phyloP scores from a whole-genome alignment of 352 stramenopile species.

The Bremia lactucae region DNA sequence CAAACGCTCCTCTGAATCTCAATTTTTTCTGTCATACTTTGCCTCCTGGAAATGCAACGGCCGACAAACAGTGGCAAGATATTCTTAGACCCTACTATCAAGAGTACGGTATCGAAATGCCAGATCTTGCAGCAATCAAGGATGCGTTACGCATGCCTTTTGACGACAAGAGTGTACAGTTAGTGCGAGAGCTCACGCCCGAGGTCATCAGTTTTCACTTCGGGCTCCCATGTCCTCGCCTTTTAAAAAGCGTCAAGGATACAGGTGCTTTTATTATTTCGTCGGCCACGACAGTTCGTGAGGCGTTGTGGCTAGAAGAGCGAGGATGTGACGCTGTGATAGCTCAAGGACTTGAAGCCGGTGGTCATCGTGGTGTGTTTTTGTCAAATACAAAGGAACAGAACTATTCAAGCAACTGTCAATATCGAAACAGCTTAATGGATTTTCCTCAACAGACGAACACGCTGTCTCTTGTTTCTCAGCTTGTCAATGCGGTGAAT shows the following conservation, averaged over 20 bases:
- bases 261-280: conserved; percentile 32
- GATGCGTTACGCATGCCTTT: conserved; percentile 25
- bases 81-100: conserved; percentile 28
- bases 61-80: conserved; percentile 23
- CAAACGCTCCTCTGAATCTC: conserved; percentile 33
- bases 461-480: conserved; percentile 39
- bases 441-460: conserved; percentile 20
- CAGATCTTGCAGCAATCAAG: conserved; percentile 4
- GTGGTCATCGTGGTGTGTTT: conserved; percentile 47
- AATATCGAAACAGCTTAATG: conserved; percentile 19
- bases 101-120: conserved; percentile 17
- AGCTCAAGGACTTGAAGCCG: conserved; percentile 47
- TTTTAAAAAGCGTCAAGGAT: conserved; percentile 25
- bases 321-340: conserved; percentile 37
- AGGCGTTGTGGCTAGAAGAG: conserved; percentile 22
- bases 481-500: conserved; percentile 24
- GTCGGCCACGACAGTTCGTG: conserved; percentile 30
- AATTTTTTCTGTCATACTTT: conserved; percentile 51
- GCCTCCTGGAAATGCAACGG: conserved; percentile 4
- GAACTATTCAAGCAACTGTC: not conserved
- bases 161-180: conserved; percentile 23
- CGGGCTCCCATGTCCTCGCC: conserved; percentile 21
- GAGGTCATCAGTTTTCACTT: conserved; percentile 64
- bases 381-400: conserved; percentile 9
- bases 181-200: conserved; percentile 39